A percentile compares a stretch with the other conserved stretches of the same genome.
Conservation (phyloP, 1,284 basidiomycete species). For the Naganishia liquefaciens region DNA sequence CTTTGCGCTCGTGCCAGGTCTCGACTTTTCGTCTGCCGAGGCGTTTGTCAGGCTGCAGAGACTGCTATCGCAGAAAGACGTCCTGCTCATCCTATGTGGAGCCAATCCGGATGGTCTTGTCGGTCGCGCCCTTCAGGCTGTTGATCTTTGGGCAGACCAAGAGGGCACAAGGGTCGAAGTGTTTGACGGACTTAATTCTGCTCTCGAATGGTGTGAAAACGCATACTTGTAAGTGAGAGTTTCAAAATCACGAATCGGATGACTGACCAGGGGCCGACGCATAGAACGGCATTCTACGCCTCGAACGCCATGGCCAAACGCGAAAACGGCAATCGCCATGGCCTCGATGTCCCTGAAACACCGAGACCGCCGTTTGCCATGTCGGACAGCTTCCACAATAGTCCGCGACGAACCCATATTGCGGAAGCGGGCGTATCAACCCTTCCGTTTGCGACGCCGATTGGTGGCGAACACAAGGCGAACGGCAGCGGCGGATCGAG, state of each 20-base stretch:
- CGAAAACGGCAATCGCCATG: conserved; percentile 27
- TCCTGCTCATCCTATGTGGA: conserved; percentile 88
- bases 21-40: conserved; percentile 94
- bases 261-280: neutral
- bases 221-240: conserved; percentile 64
- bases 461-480: neutral
- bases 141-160: conserved; percentile 69
- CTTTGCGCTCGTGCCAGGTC: conserved; percentile 78
- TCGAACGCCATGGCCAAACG: conserved; percentile 18
- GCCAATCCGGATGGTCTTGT: conserved; percentile 65
- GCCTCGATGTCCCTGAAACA: conserved; percentile 46
- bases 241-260: neutral
- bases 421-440: conserved; percentile 69
- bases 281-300: conserved; percentile 54
- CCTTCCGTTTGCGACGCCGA: conserved; percentile 35
- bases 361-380: conserved; percentile 52
- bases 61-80: conserved; percentile 70
- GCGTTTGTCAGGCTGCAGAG: conserved; percentile 91
- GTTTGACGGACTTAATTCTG: conserved; percentile 82
- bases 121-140: conserved; percentile 69
- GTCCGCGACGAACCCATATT: conserved; percentile 72
- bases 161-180: conserved; percentile 72
- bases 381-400: conserved; percentile 66
- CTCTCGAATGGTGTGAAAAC: conserved; percentile 94
- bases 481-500: neutral